A percentile compares a stretch with the other conserved stretches of the same genome.
phyloP scores from a whole-genome alignment of 225 moss, liverwort and hornwort species.

The Pleurozium schreberi region DNA sequence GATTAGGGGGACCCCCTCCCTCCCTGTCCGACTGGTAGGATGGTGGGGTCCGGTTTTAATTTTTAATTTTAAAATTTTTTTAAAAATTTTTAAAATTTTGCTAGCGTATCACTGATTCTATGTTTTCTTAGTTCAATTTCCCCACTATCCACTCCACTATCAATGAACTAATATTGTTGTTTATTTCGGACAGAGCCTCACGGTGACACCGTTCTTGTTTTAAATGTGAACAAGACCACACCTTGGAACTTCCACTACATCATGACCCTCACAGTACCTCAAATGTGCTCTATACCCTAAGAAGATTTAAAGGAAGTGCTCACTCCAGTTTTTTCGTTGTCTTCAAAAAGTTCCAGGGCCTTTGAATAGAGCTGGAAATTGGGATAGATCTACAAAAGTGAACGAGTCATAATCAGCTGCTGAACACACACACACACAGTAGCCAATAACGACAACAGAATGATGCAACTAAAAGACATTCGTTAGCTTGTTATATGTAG shows the following conservation, averaged over 20 bases:
- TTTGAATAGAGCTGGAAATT: constrained; percentile 76
- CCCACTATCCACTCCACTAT: background rate
- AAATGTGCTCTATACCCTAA: background rate
- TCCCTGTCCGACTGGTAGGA: background rate
- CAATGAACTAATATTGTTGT: background rate
- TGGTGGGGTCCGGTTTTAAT: background rate
- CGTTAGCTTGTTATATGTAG: background rate
- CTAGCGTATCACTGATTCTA: background rate
- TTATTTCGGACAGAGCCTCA: background rate
- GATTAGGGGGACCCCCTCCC: background rate
- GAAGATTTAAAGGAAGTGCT: background rate
- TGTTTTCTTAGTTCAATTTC: background rate
- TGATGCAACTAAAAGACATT: background rate
- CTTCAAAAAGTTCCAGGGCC: constrained; percentile 81
- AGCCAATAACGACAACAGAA: background rate
- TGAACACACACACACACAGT: background rate
- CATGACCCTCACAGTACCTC: background rate
- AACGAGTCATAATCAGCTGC: background rate
- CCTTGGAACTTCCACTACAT: background rate
- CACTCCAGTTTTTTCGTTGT: constrained; percentile 61
- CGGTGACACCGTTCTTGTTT: background rate
- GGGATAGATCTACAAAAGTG: constrained; percentile 49
- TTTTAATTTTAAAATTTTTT: too few species aligned
- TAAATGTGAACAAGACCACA: background rate
- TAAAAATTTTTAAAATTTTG: background rate